Percentiles rank a stretch among this genome's conserved stretches.
These are phyloP conservation scores for Crithidia sp. DNA, from an alignment of 208 protist genomes.

Conservation along the genomic window DNA sequence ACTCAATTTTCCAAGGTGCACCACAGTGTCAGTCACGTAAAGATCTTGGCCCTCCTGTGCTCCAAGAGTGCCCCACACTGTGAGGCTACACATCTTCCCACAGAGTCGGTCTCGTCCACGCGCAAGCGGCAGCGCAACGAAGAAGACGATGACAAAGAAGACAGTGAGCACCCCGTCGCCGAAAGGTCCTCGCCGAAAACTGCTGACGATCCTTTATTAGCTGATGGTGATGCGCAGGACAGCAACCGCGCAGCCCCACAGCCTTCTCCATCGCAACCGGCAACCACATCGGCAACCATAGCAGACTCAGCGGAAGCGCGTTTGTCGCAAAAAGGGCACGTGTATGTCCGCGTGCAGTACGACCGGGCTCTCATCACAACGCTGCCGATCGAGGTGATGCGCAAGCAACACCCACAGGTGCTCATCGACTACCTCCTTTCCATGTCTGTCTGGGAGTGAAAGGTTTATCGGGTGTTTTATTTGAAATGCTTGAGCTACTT, in stretches of 20 bases:
- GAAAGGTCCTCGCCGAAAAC: too few species aligned
- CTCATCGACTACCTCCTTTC: constrained; percentile 84
- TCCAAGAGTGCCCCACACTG: constrained; percentile 8
- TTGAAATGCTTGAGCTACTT: background rate
- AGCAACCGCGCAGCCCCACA: background rate
- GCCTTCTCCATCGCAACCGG: background rate
- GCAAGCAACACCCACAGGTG: constrained; percentile 72
- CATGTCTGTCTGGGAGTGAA: constrained; percentile 64
- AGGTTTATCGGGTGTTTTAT: background rate
- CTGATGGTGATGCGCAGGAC: background rate
- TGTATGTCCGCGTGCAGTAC: constrained; percentile 83
- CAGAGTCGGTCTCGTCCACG: background rate
- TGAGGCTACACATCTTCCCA: background rate
- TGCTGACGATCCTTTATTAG: too few species aligned
- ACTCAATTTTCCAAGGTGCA: background rate
- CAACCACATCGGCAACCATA: background rate
- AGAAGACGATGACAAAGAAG: background rate
- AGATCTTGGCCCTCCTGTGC: constrained; percentile 42
- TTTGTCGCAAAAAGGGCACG: background rate
- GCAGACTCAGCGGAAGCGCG: background rate
- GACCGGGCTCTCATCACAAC: constrained; percentile 66
- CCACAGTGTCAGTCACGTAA: constrained; percentile 18
- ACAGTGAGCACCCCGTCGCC: background rate
- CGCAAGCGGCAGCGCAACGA: constrained; percentile 17
- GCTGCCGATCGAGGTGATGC: constrained; percentile 73